A percentile compares a stretch with the other conserved stretches of the same genome.
These are phyloP conservation scores for Exophiala spinifera DNA, from an alignment of 2,329 filamentous ascomycete genomes.

Conservation along the genomic window DNA sequence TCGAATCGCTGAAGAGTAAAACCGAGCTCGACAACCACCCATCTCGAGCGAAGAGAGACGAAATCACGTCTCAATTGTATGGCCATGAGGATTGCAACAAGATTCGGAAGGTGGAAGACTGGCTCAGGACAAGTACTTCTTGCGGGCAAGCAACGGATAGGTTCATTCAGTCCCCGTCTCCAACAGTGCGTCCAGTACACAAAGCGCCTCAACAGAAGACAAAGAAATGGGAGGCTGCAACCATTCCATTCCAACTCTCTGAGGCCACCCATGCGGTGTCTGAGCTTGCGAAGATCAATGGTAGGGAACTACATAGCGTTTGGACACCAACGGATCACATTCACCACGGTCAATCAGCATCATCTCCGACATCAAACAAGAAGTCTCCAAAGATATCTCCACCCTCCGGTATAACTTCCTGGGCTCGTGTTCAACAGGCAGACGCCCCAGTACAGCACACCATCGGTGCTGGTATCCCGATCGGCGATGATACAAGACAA, in stretches of 20 bases:
- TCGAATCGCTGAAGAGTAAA: no score
- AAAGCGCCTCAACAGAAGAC: constrained; percentile 9
- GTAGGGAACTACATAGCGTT: neutral
- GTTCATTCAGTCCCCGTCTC: neutral
- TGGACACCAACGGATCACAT: no score
- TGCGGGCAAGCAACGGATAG: neutral
- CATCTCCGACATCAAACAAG: no score
- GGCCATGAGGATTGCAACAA: neutral
- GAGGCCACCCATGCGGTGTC: constrained; percentile 1
- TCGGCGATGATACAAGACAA: no score
- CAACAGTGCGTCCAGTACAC: constrained; percentile 11
- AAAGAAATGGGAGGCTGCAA: constrained; percentile 12
- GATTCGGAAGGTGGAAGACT: constrained; percentile 17
- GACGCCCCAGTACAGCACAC: no score
- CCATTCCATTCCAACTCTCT: neutral
- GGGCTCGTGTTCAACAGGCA: no score
- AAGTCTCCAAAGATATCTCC: no score
- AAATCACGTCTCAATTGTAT: neutral
- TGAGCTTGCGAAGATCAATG: neutral
- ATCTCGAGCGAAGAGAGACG: neutral
- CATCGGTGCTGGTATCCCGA: no score
- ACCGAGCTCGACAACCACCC: neutral
- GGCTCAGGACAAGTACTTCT: constrained; percentile 15
- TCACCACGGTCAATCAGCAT: no score
- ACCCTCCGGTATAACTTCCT: no score